These are phyloP conservation scores for Candida schatavii DNA, from an alignment of 805 yeast species.

Conservation along the genomic window DNA sequence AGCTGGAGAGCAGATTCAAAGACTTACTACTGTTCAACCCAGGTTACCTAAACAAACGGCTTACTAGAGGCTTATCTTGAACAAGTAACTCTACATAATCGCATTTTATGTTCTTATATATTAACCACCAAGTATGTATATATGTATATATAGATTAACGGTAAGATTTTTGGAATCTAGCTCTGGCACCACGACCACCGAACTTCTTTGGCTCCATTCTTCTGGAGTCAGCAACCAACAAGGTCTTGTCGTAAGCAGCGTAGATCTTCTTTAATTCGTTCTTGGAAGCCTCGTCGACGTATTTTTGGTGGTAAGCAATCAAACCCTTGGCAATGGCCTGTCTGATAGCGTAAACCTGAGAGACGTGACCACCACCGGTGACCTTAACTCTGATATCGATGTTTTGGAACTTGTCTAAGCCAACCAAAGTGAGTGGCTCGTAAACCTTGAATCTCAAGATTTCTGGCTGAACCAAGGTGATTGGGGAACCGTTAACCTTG, in stretches of 20 bases:
- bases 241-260: conserved; percentile 97
- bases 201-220: conserved; percentile 99
- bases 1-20: too few species aligned
- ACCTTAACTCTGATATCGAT: conserved; percentile 99
- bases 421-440: conserved; percentile 98
- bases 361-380: conserved; percentile 99
- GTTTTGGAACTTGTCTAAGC: conserved; percentile 97
- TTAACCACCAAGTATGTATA: conserved; percentile 9
- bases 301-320: conserved; percentile 99
- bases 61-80: too few species aligned
- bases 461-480: conserved; percentile 98
- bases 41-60: too few species aligned
- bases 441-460: conserved; percentile 98
- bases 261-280: conserved; percentile 98
- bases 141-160: conserved; percentile 60
- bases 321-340: conserved; percentile 99
- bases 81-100: not conserved
- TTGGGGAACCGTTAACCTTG: conserved; percentile 99
- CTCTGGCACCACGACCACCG: conserved; percentile 99
- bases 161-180: conserved; percentile 99
- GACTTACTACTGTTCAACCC: too few species aligned
- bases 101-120: conserved; percentile 2
- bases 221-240: conserved; percentile 99
- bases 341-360: conserved; percentile 99
- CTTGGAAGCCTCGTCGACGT: conserved; percentile 98